Evolutionary conservation across 108 stramenopile species (phyloP), one percentile per base, ranked within the genome.

Genomic region (Skeletonema marinoi): DNA sequence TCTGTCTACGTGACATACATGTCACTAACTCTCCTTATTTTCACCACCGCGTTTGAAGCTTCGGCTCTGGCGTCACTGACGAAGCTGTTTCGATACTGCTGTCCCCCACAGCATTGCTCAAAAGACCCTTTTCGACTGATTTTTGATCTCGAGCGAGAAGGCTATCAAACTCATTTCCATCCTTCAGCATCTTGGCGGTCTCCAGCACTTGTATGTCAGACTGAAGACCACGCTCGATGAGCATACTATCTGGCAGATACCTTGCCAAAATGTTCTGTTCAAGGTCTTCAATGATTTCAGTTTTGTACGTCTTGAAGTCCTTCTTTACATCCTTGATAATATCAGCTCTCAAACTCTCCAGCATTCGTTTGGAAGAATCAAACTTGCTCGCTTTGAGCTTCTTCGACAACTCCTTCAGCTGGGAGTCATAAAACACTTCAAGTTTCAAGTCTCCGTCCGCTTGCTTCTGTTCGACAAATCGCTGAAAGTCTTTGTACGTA

Each of bases 211-310:
- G 92, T 38, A 62, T 69, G 60, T 96, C 95, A 13, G 77, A 78
- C 44, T 73, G 72, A 10, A 96, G 68, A 5, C 84, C 76, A 32
- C 86, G 78, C 66, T 93, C 91, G 62, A 96, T 81, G 11, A 96
- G 70, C 95, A 96, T 92, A 60, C 88, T 88, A 66, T 96, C 95
- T 13, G 95, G 95, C 4, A 96, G 54, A 66, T 93, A 96, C 63
- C 95, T 70, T 30, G 95, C 80, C 31, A 96, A 60, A 42, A 96
- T 96, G 61, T 81, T 85, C 60, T 88, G 87, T 30, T 88, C 80
- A 16, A 96, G 77, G 72, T 93, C 95, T 85, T 96, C 95, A 69
- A 90, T 92, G 70, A 96, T 89, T 71, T 96, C 92, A 25, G 74
- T 67, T 58, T 89, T 90, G 87, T 96, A 96, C 17, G 78, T 88